phyloP scores from a whole-genome alignment of 2,329 filamentous ascomycete genomes.

The Cytospora mali region DNA sequence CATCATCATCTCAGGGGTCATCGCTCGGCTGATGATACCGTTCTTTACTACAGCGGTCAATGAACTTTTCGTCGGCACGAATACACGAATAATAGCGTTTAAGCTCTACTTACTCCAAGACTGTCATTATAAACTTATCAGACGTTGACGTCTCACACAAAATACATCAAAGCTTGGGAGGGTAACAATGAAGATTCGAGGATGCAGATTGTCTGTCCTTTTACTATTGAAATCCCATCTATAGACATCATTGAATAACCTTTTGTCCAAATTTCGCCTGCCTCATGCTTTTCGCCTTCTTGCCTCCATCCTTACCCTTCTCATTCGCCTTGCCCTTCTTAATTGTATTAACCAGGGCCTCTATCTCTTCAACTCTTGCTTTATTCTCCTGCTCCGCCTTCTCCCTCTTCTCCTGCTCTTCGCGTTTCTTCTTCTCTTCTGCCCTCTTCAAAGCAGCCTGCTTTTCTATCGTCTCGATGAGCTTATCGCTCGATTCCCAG shows the following conservation, averaged over 20 bases:
- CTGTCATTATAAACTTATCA: too few relatives aligned
- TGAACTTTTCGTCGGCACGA: too few relatives aligned
- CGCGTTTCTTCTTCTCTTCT: slow-evolving; percentile 41
- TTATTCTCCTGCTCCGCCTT: slow-evolving; percentile 37
- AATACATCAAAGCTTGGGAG: not conserved
- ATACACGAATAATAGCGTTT: too few relatives aligned
- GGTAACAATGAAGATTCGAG: not conserved
- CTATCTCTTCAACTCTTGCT: slow-evolving; percentile 35
- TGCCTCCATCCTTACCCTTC: slow-evolving; percentile 38
- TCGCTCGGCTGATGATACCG: not conserved
- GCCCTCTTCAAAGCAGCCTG: slow-evolving; percentile 65
- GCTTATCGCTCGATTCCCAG: slow-evolving; percentile 85
- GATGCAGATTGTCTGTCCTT: not conserved
- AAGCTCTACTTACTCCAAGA: too few relatives aligned
- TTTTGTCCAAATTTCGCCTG: slow-evolving; percentile 30
- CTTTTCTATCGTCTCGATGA: slow-evolving; percentile 82
- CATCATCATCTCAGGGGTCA: slow-evolving; percentile 1
- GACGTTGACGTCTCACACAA: not conserved
- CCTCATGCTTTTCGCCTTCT: slow-evolving; percentile 34
- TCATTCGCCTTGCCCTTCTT: slow-evolving; percentile 45
- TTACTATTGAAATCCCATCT: slow-evolving; percentile 23
- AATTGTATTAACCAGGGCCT: slow-evolving; percentile 48
- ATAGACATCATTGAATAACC: slow-evolving; percentile 17
- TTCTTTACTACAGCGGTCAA: not conserved
- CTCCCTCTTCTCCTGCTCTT: slow-evolving; percentile 40